Percentiles rank a stretch among this genome's conserved stretches.
Conservation (phyloP, 2,329 filamentous ascomycete genomes). For the Coniochaeta pulveracea region DNA sequence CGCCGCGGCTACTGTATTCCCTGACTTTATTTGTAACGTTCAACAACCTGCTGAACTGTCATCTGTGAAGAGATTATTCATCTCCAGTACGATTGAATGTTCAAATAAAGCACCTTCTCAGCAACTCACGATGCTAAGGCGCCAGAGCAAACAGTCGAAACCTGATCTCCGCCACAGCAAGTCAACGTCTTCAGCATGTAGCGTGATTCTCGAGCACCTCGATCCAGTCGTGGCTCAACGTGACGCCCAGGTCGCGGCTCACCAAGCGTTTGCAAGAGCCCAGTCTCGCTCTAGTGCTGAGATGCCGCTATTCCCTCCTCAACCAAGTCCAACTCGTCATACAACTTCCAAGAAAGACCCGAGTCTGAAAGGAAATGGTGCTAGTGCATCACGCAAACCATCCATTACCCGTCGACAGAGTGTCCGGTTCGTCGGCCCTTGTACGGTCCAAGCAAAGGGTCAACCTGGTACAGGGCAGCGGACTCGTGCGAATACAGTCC, state of each 20-base stretch:
- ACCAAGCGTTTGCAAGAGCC: slow-evolving; percentile 46
- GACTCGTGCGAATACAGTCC: neutral
- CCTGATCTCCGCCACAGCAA: slow-evolving; percentile 37
- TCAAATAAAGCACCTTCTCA: too few species aligned
- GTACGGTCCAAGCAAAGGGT: slow-evolving; percentile 4
- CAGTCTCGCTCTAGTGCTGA: slow-evolving; percentile 26
- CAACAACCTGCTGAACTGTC: too few species aligned
- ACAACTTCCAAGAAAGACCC: slow-evolving; percentile 9
- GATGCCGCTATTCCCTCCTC: slow-evolving; percentile 20
- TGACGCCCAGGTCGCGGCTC: slow-evolving; percentile 52
- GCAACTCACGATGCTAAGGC: too few species aligned
- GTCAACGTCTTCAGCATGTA: slow-evolving; percentile 37
- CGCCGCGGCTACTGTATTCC: too few species aligned
- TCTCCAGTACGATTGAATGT: too few species aligned
- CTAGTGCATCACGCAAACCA: too few species aligned
- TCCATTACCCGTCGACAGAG: slow-evolving; percentile 35
- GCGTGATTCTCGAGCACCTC: slow-evolving; percentile 35
- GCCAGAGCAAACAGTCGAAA: slow-evolving; percentile 33
- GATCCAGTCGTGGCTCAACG: slow-evolving; percentile 36
- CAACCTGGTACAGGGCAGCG: neutral
- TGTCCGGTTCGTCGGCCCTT: slow-evolving; percentile 36
- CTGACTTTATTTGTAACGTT: too few species aligned
- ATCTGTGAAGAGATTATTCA: too few species aligned
- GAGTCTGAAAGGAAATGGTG: slow-evolving; percentile 11
- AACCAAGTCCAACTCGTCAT: slow-evolving; percentile 10